Evolutionary conservation across 2,329 filamentous ascomycete genomes (phyloP).

Genomic region (Alternaria sp.): DNA sequence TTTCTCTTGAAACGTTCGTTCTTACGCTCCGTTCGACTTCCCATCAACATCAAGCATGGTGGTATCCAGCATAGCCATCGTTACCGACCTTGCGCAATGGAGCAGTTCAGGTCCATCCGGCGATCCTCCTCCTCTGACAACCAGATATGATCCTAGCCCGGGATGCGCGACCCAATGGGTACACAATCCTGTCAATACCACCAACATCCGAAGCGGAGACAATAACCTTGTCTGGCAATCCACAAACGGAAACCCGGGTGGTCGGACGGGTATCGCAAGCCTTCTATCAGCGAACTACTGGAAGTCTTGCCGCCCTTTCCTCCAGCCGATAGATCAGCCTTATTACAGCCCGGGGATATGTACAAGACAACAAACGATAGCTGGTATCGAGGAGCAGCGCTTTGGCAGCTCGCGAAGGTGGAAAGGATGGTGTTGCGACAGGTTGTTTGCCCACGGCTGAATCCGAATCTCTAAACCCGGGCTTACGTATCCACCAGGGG

Average conservation of each 20-base stretch:
- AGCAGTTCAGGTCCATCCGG: background rate
- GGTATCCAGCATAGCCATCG: background rate
- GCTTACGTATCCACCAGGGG: background rate
- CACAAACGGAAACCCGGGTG: background rate
- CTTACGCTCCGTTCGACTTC: background rate
- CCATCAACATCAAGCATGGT: background rate
- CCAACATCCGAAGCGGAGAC: background rate
- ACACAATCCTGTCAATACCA: background rate
- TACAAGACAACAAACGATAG: background rate
- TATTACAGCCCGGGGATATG: background rate
- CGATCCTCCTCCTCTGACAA: background rate
- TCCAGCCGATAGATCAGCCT: background rate
- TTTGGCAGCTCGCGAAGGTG: background rate
- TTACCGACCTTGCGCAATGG: background rate
- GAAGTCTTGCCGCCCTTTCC: background rate
- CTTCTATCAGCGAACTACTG: background rate
- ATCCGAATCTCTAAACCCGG: background rate
- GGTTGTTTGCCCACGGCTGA: background rate
- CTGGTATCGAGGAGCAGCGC: background rate
- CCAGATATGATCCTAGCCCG: background rate
- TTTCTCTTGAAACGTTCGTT: background rate
- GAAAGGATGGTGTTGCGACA: background rate
- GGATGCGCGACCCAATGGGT: background rate
- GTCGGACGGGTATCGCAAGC: background rate
- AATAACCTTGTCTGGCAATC: background rate